Percentiles rank a stretch among this genome's conserved stretches.
Conservation (phyloP, 2,329 filamentous ascomycete species). For the Paraphoma chrysanthemicola region DNA sequence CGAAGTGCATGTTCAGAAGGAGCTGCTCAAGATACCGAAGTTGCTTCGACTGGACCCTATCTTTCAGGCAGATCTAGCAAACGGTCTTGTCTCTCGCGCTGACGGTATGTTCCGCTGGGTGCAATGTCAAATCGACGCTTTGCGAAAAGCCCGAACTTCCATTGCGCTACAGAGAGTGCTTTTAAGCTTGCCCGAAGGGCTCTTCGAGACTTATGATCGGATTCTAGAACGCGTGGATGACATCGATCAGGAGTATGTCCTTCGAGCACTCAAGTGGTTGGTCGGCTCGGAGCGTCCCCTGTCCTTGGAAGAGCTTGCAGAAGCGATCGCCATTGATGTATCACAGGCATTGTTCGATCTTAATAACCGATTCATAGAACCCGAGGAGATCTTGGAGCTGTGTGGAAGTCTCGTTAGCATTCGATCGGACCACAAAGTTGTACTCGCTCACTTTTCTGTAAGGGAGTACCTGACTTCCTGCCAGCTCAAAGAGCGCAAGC, state of each 20-base stretch:
- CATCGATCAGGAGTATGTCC: neutral
- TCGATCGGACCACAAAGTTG: neutral
- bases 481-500: neutral
- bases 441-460: slow-evolving; percentile 3
- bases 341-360: neutral
- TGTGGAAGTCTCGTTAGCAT: neutral
- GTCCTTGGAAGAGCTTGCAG: neutral
- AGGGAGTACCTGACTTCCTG: slow-evolving; percentile 1
- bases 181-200: neutral
- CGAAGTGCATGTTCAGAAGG: neutral
- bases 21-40: neutral
- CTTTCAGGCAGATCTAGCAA: neutral
- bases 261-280: neutral
- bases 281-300: neutral
- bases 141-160: neutral
- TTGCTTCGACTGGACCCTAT: neutral
- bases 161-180: neutral
- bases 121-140: neutral
- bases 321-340: neutral
- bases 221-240: neutral
- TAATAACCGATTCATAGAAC: neutral
- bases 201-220: neutral
- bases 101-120: slow-evolving; percentile 39
- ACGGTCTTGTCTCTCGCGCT: neutral
- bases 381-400: neutral